phyloP scores from a whole-genome alignment of 805 yeast species.

The Jamesozyma lodderae region DNA sequence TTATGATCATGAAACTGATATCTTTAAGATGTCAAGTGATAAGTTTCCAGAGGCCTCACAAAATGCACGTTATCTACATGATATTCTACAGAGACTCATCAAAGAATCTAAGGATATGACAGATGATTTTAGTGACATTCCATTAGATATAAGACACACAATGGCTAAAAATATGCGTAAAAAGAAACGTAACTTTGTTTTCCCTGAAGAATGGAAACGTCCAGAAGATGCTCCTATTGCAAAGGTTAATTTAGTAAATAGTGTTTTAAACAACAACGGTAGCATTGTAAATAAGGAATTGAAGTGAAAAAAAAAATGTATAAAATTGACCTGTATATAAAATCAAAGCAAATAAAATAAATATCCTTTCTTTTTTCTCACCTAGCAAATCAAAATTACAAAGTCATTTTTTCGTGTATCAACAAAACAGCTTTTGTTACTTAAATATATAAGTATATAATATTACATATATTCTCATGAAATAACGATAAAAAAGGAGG shows the following conservation, averaged over 20 bases:
- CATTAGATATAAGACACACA: slow-evolving; percentile 70
- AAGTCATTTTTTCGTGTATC: no score
- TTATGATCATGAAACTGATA: slow-evolving; percentile 52
- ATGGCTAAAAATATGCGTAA: slow-evolving; percentile 38
- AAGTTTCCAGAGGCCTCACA: slow-evolving; percentile 72
- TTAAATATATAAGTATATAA: not conserved
- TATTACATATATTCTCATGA: not conserved
- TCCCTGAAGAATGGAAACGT: slow-evolving; percentile 76
- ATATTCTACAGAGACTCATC: slow-evolving; percentile 51
- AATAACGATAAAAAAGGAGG: not conserved
- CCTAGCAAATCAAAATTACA: no score
- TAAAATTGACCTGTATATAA: not conserved
- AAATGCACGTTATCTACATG: slow-evolving; percentile 67
- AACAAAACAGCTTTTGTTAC: no score
- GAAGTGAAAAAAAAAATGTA: not conserved
- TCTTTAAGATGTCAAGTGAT: slow-evolving; percentile 55
- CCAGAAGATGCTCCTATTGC: slow-evolving; percentile 61
- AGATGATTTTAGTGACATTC: slow-evolving; percentile 61
- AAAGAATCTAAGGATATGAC: slow-evolving; percentile 52
- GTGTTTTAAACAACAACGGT: slow-evolving; percentile 3
- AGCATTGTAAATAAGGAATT: not conserved
- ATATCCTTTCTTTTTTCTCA: no score
- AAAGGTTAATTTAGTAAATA: slow-evolving; percentile 16
- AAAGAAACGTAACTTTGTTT: slow-evolving; percentile 35
- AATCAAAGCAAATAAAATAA: not conserved